phyloP scores from a whole-genome alignment of 495 filamentous ascomycete genomes.

The Penicillium nucicola region DNA sequence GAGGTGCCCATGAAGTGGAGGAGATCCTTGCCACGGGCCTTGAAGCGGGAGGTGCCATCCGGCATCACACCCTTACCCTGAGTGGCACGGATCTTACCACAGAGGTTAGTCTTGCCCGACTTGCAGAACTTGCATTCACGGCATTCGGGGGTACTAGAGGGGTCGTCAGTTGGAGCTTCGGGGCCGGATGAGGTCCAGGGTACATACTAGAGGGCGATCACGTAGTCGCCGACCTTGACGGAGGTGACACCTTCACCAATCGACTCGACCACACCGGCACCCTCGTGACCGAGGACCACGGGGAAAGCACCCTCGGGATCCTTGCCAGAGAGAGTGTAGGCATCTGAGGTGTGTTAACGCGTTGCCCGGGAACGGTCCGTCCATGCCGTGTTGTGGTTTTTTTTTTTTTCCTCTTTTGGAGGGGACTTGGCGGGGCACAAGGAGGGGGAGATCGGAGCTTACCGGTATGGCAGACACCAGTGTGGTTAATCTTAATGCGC shows the following conservation, averaged over 20 bases:
- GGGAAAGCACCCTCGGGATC: constrained; percentile 98
- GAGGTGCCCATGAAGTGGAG: constrained; percentile 99
- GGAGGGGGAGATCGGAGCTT: constrained; percentile 21
- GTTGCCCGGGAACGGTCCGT: not conserved
- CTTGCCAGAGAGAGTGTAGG: constrained; percentile 96
- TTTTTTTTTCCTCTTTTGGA: no score
- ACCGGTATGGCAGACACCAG: constrained; percentile 98
- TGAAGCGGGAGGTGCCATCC: constrained; percentile 94
- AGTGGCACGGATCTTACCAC: constrained; percentile 97
- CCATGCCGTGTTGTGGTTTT: not conserved
- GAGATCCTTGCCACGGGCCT: constrained; percentile 85
- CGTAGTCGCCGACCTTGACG: constrained; percentile 78
- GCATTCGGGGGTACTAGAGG: constrained; percentile 86
- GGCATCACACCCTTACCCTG: constrained; percentile 97
- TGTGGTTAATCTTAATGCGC: constrained; percentile 93
- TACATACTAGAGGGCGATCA: constrained; percentile 89
- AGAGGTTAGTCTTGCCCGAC: constrained; percentile 99
- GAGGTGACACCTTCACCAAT: constrained; percentile 93
- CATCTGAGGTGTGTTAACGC: constrained; percentile 55
- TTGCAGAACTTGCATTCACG: constrained; percentile 98
- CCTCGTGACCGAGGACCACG: constrained; percentile 93
- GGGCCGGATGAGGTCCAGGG: not conserved
- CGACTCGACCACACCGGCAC: constrained; percentile 94
- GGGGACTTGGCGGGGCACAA: constrained; percentile 1
- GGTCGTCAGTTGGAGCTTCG: not conserved